These are phyloP conservation scores for Nakaseomyces kungkrabaensis DNA, from an alignment of 1,139 yeast species.

Conservation along the genomic window DNA sequence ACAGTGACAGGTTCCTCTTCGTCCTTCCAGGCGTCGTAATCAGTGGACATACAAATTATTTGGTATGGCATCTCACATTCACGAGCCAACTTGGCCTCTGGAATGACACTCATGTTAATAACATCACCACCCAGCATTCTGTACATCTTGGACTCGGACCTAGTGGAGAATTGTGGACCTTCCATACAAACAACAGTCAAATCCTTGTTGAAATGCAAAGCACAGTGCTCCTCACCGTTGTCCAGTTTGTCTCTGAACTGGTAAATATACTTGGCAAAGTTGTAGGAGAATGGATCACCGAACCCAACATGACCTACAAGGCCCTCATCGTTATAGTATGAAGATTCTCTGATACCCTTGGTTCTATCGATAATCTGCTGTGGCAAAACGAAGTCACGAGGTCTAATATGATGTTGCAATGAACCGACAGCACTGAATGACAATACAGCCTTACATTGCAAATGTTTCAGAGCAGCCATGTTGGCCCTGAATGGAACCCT, in stretches of 20 bases:
- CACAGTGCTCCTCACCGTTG: conserved; percentile 31
- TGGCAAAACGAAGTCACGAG: conserved; percentile 91
- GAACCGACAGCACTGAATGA: conserved; percentile 98
- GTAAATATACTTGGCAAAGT: conserved; percentile 55
- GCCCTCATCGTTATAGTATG: conserved; percentile 78
- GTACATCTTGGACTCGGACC: conserved; percentile 92
- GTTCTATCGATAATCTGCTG: conserved; percentile 95
- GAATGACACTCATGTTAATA: conserved; percentile 92
- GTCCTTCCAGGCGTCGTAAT: conserved; percentile 97
- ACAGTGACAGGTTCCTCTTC: conserved; percentile 94
- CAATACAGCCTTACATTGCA: conserved; percentile 79
- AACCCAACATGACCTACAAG: conserved; percentile 95
- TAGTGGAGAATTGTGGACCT: conserved; percentile 95
- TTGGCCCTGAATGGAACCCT: conserved; percentile 92
- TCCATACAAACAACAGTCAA: conserved; percentile 92
- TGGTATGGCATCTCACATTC: conserved; percentile 96
- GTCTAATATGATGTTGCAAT: conserved; percentile 75
- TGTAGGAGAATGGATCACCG: conserved; percentile 89
- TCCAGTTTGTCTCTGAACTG: conserved; percentile 48
- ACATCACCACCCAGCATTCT: conserved; percentile 88
- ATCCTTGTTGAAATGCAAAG: conserved; percentile 42
- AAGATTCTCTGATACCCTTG: conserved; percentile 83
- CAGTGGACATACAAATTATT: conserved; percentile 98
- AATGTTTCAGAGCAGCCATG: conserved; percentile 82
- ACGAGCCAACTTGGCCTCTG: conserved; percentile 92